Evolutionary conservation across 768 basidiomycete species (phyloP).

Genomic region (Multifurca ochricompacta): DNA sequence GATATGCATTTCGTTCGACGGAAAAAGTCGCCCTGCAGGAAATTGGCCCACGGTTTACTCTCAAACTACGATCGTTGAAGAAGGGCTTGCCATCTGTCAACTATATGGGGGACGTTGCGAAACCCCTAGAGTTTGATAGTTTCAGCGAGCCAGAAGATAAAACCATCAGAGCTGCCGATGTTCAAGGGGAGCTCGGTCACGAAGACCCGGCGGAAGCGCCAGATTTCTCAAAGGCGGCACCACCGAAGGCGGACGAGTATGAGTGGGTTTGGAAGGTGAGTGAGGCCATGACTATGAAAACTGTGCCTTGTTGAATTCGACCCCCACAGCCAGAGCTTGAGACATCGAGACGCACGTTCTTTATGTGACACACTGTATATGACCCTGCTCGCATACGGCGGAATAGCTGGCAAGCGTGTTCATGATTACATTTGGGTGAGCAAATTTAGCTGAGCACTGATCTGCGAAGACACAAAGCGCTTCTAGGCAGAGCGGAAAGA

Average conservation of each 20-base stretch:
- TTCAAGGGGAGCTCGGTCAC: slow-evolving; percentile 22
- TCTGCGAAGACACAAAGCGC: neutral
- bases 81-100: slow-evolving; percentile 82
- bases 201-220: slow-evolving; percentile 21
- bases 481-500: neutral
- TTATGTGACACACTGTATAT: slow-evolving; percentile 42
- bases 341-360: slow-evolving; percentile 84
- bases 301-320: slow-evolving; percentile 5
- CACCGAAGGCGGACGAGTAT: slow-evolving; percentile 67
- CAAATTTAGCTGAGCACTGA: neutral
- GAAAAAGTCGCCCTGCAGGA: slow-evolving; percentile 93
- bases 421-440: neutral
- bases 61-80: slow-evolving; percentile 84
- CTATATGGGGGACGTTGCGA: slow-evolving; percentile 54
- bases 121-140: slow-evolving; percentile 46
- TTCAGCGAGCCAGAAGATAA: slow-evolving; percentile 28
- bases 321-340: slow-evolving; percentile 79
- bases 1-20: slow-evolving; percentile 86
- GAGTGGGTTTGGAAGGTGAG: slow-evolving; percentile 89
- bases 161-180: slow-evolving; percentile 24
- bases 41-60: slow-evolving; percentile 94
- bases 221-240: slow-evolving; percentile 30
- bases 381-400: neutral
- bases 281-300: slow-evolving; percentile 12
- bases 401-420: neutral